Evolutionary conservation across 1,139 yeast species (phyloP).

Genomic region (Nadsonia starkeyi-henricii): DNA sequence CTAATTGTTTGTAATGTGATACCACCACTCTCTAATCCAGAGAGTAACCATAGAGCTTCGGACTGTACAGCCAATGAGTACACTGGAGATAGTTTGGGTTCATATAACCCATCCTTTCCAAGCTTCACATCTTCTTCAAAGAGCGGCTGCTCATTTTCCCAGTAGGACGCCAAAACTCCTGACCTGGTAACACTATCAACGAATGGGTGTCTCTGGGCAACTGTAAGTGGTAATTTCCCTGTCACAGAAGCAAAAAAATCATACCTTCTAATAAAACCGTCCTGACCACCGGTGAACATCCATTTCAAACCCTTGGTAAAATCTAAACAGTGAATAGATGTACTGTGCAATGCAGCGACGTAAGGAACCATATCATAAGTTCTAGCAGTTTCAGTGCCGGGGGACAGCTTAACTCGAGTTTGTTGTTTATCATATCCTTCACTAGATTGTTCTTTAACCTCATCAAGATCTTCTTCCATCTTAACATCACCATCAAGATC

Average conservation of each 20-base stretch:
- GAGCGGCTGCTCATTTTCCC: slow-evolving; percentile 92
- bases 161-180: slow-evolving; percentile 71
- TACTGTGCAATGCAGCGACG: slow-evolving; percentile 28
- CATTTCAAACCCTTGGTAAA: slow-evolving; percentile 74
- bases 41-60: slow-evolving; percentile 70
- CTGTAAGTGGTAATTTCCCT: slow-evolving; percentile 81
- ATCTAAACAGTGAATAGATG: slow-evolving; percentile 54
- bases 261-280: slow-evolving; percentile 82
- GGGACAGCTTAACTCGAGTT: slow-evolving; percentile 4
- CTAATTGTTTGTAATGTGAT: slow-evolving; percentile 73
- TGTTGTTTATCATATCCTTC: slow-evolving; percentile 6
- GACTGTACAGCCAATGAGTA: slow-evolving; percentile 74
- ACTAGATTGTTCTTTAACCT: not conserved
- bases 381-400: slow-evolving; percentile 10
- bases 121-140: slow-evolving; percentile 30
- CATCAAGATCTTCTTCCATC: not conserved
- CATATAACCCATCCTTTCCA: slow-evolving; percentile 27
- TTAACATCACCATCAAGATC: not conserved
- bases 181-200: slow-evolving; percentile 74
- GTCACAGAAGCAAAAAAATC: slow-evolving; percentile 77
- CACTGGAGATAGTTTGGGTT: slow-evolving; percentile 54
- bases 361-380: slow-evolving; percentile 30
- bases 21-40: slow-evolving; percentile 79
- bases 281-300: slow-evolving; percentile 92
- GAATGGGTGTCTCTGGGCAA: slow-evolving; percentile 79